These are phyloP conservation scores for Ambrosia artemisiifolia DNA, from an alignment of 129 eudicot genomes.

Conservation along the genomic window DNA sequence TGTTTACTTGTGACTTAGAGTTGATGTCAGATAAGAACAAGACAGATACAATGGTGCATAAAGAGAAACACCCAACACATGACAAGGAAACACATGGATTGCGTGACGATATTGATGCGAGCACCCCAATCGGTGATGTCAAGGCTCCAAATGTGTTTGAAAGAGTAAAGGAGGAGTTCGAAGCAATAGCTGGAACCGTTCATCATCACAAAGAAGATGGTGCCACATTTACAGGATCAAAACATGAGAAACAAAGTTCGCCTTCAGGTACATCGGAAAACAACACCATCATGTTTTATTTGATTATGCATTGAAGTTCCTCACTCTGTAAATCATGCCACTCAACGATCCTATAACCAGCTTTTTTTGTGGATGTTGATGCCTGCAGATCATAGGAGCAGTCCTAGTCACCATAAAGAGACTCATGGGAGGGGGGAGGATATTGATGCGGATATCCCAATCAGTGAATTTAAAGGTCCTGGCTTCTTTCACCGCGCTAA, in stretches of 20 bases:
- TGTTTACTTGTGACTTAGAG: slow-evolving; percentile 2
- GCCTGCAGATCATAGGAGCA: slow-evolving; percentile 32
- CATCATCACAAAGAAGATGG: slow-evolving; percentile 45
- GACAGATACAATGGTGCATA: background rate
- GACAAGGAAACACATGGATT: slow-evolving; percentile 70
- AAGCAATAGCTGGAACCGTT: slow-evolving; percentile 55
- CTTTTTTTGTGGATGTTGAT: background rate
- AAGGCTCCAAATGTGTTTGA: slow-evolving; percentile 75
- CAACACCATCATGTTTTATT: slow-evolving; percentile 3
- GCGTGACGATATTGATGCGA: slow-evolving; percentile 57
- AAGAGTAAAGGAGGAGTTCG: slow-evolving; percentile 80
- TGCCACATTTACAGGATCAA: slow-evolving; percentile 22
- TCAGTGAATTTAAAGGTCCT: slow-evolving; percentile 68
- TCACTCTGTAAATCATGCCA: background rate
- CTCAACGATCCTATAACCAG: background rate
- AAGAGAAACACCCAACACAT: slow-evolving; percentile 21
- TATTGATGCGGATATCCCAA: slow-evolving; percentile 58
- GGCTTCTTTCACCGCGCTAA: slow-evolving; percentile 69
- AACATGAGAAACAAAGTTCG: slow-evolving; percentile 31
- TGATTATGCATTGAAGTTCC: background rate
- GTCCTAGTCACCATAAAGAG: slow-evolving; percentile 50
- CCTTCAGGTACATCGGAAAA: slow-evolving; percentile 30
- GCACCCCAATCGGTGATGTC: slow-evolving; percentile 47
- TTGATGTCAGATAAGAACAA: slow-evolving; percentile 23
- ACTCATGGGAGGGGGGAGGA: slow-evolving; percentile 73